Percentiles rank a stretch among this genome's conserved stretches.
Conservation (phyloP, 2,329 filamentous ascomycete species). For the Pseudonectria buxi region DNA sequence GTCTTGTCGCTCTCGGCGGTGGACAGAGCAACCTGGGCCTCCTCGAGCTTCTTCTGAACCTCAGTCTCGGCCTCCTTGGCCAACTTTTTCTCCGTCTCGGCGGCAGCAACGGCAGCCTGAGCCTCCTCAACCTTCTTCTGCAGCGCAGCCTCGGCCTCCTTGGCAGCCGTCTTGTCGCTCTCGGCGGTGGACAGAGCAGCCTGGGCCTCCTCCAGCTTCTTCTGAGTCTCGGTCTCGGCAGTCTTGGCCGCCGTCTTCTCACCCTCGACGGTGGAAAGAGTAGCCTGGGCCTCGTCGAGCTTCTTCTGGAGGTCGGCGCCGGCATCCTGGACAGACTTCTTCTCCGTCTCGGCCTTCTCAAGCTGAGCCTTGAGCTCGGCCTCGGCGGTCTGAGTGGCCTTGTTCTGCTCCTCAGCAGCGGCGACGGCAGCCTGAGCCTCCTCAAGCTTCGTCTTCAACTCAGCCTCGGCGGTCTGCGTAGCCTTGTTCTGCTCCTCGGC, state of each 20-base stretch:
- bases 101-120: neutral
- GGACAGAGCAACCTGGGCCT: constrained; percentile 2
- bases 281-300: constrained; percentile 2
- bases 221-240: too few species aligned
- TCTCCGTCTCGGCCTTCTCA: too few species aligned
- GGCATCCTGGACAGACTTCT: too few species aligned
- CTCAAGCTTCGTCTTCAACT: constrained; percentile 13
- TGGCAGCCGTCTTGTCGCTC: constrained; percentile 8
- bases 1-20: constrained; percentile 3
- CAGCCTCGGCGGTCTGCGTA: constrained; percentile 11
- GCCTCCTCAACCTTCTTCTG: constrained; percentile 8
- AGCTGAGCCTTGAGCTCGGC: neutral
- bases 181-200: constrained; percentile 2
- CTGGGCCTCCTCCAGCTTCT: constrained; percentile 5
- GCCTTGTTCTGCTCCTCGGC: neutral
- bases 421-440: neutral
- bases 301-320: constrained; percentile 3
- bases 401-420: too few species aligned
- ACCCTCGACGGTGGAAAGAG: constrained; percentile 3
- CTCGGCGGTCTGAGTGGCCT: too few species aligned
- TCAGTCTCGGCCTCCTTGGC: too few species aligned
- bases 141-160: constrained; percentile 14
- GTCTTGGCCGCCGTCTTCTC: constrained; percentile 4
- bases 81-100: too few species aligned
- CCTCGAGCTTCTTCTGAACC: constrained; percentile 3